Evolutionary conservation across 352 stramenopile genomes (phyloP).

Genomic region (Phytophthora macrochlamydospora): DNA sequence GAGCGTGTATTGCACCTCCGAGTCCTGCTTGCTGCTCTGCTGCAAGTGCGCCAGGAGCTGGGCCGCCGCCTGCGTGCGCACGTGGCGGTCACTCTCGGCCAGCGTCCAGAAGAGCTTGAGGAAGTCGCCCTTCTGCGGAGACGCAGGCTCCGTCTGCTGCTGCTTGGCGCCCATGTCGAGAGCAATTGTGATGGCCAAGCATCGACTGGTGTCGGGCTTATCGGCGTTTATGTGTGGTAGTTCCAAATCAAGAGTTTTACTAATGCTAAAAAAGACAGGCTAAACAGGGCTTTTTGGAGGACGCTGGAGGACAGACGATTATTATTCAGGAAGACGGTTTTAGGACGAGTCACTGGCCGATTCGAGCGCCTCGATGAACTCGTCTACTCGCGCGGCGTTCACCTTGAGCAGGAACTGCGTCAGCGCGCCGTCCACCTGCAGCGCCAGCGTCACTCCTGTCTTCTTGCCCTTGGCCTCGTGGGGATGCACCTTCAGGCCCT

Average conservation of each 20-base stretch:
- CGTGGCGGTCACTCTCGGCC: constrained; percentile 70
- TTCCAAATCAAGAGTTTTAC: too few relatives aligned
- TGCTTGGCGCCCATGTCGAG: constrained; percentile 44
- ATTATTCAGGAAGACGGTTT: background rate
- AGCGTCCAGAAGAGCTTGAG: constrained; percentile 91
- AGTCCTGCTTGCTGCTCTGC: constrained; percentile 32
- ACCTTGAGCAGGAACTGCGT: constrained; percentile 83
- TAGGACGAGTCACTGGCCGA: constrained; percentile 29
- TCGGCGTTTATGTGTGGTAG: too few relatives aligned
- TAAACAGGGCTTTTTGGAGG: too few relatives aligned
- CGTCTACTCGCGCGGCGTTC: constrained; percentile 65
- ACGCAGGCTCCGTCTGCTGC: constrained; percentile 22
- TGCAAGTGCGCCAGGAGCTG: constrained; percentile 60
- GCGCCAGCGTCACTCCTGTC: constrained; percentile 61
- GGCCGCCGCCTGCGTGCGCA: constrained; percentile 62
- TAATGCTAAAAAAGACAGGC: too few relatives aligned
- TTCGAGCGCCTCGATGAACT: constrained; percentile 65
- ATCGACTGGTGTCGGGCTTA: too few relatives aligned
- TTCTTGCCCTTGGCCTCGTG: constrained; percentile 85
- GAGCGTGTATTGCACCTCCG: constrained; percentile 88
- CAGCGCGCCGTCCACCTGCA: constrained; percentile 63
- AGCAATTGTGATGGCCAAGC: constrained; percentile 26
- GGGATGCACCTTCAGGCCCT: constrained; percentile 64
- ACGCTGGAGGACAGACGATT: too few relatives aligned
- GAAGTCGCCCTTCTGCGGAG: constrained; percentile 63